These are phyloP conservation scores for Vachellia pachyceras DNA, from an alignment of 306 rosid species.

Conservation along the genomic window DNA sequence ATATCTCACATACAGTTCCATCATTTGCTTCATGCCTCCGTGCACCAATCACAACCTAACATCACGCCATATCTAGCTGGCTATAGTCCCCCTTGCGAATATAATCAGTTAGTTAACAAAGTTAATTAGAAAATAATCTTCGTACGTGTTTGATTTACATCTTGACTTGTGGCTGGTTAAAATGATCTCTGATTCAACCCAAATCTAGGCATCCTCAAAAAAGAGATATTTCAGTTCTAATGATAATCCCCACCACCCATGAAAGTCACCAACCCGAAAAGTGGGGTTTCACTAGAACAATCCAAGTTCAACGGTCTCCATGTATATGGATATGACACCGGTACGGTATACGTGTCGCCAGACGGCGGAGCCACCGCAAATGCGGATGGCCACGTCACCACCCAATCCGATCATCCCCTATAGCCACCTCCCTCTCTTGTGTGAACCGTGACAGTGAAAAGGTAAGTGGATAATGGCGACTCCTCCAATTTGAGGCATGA, in stretches of 20 bases:
- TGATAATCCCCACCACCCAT: conserved; percentile 29
- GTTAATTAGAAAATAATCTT: conserved; percentile 12
- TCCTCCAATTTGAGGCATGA: conserved; percentile 48
- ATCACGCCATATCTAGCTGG: neutral
- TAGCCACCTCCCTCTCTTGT: conserved; percentile 30
- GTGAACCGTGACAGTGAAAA: conserved; percentile 45
- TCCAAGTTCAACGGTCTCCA: conserved; percentile 43
- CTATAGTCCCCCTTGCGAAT: neutral
- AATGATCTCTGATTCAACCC: conserved; percentile 26
- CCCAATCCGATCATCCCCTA: no score
- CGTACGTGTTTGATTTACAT: neutral
- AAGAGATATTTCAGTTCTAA: conserved; percentile 1
- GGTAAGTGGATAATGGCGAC: conserved; percentile 40
- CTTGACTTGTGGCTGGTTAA: conserved; percentile 10
- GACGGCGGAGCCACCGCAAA: conserved; percentile 38
- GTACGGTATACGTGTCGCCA: conserved; percentile 34
- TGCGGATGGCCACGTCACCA: no score
- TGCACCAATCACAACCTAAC: conserved; percentile 26
- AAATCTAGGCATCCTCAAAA: conserved; percentile 26
- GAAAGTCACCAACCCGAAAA: conserved; percentile 45
- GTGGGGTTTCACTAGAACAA: neutral
- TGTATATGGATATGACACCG: neutral
- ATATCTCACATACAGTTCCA: neutral
- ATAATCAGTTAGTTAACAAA: neutral
- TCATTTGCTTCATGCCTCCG: conserved; percentile 1